phyloP scores from a whole-genome alignment of 768 basidiomycete genomes.

The Agaricus blazei region DNA sequence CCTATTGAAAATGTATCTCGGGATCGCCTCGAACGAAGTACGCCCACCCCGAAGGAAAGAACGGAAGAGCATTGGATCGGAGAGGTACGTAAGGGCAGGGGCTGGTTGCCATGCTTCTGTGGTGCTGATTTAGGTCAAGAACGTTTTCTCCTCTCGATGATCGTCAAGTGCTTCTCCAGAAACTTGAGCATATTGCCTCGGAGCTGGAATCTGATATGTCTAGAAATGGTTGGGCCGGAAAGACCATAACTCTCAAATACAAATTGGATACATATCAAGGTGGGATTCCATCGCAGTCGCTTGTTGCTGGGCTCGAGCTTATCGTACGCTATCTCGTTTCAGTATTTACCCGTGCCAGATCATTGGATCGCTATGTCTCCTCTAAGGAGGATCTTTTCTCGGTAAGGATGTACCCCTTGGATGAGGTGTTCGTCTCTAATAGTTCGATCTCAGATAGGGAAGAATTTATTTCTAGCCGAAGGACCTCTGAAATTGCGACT shows the following conservation, averaged over 20 bases:
- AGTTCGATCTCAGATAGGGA: conserved; percentile 53
- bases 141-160: conserved; percentile 28
- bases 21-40: conserved; percentile 82
- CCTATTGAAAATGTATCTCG: conserved; percentile 77
- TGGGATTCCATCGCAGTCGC: conserved; percentile 14
- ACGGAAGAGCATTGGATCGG: conserved; percentile 88
- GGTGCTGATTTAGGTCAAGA: background rate
- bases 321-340: no score
- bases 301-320: background rate
- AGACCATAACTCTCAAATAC: conserved; percentile 88
- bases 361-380: conserved; percentile 70
- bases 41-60: conserved; percentile 73
- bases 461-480: conserved; percentile 77
- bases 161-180: conserved; percentile 61
- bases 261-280: conserved; percentile 91
- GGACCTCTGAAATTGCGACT: conserved; percentile 76
- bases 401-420: conserved; percentile 34
- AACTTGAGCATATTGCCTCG: conserved; percentile 75
- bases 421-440: background rate
- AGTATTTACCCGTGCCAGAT: conserved; percentile 84
- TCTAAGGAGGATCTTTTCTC: conserved; percentile 75
- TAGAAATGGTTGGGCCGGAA: conserved; percentile 76
- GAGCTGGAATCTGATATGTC: conserved; percentile 82
- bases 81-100: conserved; percentile 35
- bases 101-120: background rate